Evolutionary conservation across 1,139 yeast species (phyloP).

Genomic region (Yamadazyma friedrichii): DNA sequence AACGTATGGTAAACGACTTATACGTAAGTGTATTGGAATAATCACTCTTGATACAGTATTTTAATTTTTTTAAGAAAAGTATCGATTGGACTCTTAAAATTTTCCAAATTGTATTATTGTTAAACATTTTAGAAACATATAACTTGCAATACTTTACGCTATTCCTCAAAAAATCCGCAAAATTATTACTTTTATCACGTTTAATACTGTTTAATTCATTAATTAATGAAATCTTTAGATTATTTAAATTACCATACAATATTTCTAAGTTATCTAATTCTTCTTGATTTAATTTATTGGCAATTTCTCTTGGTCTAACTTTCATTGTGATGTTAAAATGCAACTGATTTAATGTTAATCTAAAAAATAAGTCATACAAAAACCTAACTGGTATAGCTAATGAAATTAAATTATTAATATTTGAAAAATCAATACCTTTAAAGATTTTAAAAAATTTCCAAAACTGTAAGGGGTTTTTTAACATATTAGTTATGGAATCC

Average conservation of each 20-base stretch:
- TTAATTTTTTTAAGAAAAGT: conserved; percentile 21
- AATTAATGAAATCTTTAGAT: conserved; percentile 4
- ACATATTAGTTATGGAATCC: conserved; percentile 7
- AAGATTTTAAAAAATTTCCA: conserved; percentile 15
- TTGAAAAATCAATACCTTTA: conserved; percentile 29
- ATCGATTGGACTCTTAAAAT: conserved; percentile 15
- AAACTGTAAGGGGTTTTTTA: conserved; percentile 13
- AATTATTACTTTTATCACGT: neutral
- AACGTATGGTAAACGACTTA: conserved; percentile 26
- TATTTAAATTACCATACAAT: conserved; percentile 16
- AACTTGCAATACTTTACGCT: neutral
- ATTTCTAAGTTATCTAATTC: conserved; percentile 30
- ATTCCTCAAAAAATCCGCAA: neutral
- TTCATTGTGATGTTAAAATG: conserved; percentile 39
- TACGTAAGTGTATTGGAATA: conserved; percentile 28
- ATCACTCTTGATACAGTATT: conserved; percentile 37
- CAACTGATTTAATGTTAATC: conserved; percentile 42
- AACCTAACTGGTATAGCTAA: conserved; percentile 36
- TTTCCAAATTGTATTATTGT: conserved; percentile 8
- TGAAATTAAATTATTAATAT: conserved; percentile 33
- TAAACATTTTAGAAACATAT: conserved; percentile 2
- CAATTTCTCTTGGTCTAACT: conserved; percentile 36
- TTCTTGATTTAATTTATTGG: conserved; percentile 27
- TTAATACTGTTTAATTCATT: neutral
- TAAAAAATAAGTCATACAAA: conserved; percentile 37